phyloP scores from a whole-genome alignment of 225 moss, liverwort and hornwort genomes.

The Sphagnum tenellum region DNA sequence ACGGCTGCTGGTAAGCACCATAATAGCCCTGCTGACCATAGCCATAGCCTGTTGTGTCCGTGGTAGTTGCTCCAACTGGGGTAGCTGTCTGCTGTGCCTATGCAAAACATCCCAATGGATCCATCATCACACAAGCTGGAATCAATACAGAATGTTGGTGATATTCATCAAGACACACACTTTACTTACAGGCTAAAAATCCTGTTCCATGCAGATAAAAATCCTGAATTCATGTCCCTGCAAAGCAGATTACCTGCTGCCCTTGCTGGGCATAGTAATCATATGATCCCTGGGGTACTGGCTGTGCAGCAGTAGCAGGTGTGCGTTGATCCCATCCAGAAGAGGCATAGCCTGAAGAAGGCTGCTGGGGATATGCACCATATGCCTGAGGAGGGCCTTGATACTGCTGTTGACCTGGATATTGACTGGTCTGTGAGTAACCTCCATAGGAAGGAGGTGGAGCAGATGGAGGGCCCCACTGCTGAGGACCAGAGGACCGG shows the following conservation, averaged over 20 bases:
- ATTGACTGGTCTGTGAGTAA: slow-evolving; percentile 84
- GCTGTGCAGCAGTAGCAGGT: slow-evolving; percentile 83
- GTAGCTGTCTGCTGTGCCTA: slow-evolving; percentile 45
- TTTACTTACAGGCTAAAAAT: too few species aligned
- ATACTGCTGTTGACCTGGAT: slow-evolving; percentile 77
- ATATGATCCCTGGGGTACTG: slow-evolving; percentile 70
- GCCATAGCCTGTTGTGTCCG: slow-evolving; percentile 73
- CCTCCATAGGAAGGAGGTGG: slow-evolving; percentile 66
- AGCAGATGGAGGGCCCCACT: slow-evolving; percentile 91
- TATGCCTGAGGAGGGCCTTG: slow-evolving; percentile 84
- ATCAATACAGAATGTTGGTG: too few species aligned
- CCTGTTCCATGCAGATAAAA: too few species aligned
- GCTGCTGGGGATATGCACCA: slow-evolving; percentile 83
- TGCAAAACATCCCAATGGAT: too few species aligned
- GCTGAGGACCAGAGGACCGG: slow-evolving; percentile 74
- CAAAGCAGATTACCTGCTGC: slow-evolving; percentile 43
- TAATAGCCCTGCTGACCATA: slow-evolving; percentile 88
- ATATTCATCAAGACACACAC: too few species aligned
- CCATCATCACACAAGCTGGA: too few species aligned
- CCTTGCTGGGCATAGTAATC: slow-evolving; percentile 90
- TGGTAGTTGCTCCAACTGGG: slow-evolving; percentile 54
- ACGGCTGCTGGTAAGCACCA: slow-evolving; percentile 81
- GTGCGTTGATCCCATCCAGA: slow-evolving; percentile 93
- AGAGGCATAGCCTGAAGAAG: slow-evolving; percentile 57
- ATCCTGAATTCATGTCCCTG: too few species aligned